Percentiles rank a stretch among this genome's conserved stretches.
phyloP scores from a whole-genome alignment of 2,329 filamentous ascomycete species.

The Colletotrichum gloeosporioides region DNA sequence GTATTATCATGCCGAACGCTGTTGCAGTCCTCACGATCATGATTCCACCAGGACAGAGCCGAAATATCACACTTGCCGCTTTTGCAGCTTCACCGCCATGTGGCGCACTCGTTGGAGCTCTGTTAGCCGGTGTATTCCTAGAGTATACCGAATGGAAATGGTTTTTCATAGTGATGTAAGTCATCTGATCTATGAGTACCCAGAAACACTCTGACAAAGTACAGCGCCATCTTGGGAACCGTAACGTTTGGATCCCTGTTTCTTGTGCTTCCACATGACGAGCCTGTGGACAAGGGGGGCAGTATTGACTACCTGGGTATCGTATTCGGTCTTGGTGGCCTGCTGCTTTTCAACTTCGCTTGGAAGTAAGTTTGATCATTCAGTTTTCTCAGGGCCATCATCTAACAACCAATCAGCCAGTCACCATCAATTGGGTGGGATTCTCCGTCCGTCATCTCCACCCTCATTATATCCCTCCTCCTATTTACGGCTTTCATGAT shows the following conservation, averaged over 20 bases:
- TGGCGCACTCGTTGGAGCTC: constrained; percentile 47
- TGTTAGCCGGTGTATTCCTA: constrained; percentile 38
- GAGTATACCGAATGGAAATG: background rate
- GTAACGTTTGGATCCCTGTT: background rate
- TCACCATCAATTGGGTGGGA: background rate
- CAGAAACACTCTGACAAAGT: background rate
- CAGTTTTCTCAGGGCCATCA: background rate
- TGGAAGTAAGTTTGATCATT: constrained; percentile 48
- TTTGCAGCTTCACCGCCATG: constrained; percentile 53
- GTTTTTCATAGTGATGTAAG: background rate
- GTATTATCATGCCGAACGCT: constrained; percentile 56
- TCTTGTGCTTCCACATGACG: background rate
- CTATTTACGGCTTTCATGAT: background rate
- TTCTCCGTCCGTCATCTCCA: background rate
- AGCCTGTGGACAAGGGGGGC: constrained; percentile 11
- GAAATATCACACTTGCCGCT: constrained; percentile 50
- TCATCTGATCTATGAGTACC: background rate
- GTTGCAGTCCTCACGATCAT: constrained; percentile 54
- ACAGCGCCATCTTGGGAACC: background rate
- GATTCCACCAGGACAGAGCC: constrained; percentile 48
- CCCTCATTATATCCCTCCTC: background rate
- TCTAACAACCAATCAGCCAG: background rate
- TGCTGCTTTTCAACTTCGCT: constrained; percentile 55
- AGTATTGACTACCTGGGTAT: constrained; percentile 24
- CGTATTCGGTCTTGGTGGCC: constrained; percentile 33